Evolutionary conservation across 1,284 basidiomycete genomes (phyloP), one percentile per base, ranked within the genome.

Genomic region (Cronartium quercuum): DNA sequence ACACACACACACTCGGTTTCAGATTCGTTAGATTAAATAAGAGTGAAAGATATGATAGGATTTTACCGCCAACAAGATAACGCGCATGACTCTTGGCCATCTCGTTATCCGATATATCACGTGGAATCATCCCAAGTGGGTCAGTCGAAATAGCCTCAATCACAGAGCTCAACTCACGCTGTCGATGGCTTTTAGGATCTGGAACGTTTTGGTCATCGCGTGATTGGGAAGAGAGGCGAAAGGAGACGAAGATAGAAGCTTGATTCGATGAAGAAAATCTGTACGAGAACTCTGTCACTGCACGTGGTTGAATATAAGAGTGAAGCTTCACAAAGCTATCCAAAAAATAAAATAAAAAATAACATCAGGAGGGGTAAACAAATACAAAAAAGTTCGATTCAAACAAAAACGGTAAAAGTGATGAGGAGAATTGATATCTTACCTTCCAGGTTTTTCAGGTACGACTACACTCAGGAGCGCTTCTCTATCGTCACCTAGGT

Each of bases 231-330:
- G 88, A 86, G 24, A 98, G 86, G 79, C 89, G 88, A 86, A 98
- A 96, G 1, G 94, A 96, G 61, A 97, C 85, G 83, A 96, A 90
- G 78, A 96, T 89, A 77, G 92, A 91, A 2, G 93, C 93, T 68
- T 85, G 83, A 61, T 87, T 85, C 0, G 86, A 85, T 6, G 87
- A 82, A 78, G 87, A 90, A 81, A 90, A 94, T 34, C 96, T 89
- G 82, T 99, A 99, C 68, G 91, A 88, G 80, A 98, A 98, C 82
- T 99, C 96, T n/a, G 96, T 98, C 24, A 96, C 89, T 2, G 91
- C 87, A 69, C 95, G 88, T 10, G 94, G 94, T 79, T 93, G 88
- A 77, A 98, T 93, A 78, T 90, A 84, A 41, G 87, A 88, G 82
- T 98, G 91, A 62, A 98, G 86, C 15, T 88, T 87, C 77, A 97